Base-by-base conservation (phyloP, 805 yeast species). In the Cyberlindnera maclurae region DNA sequence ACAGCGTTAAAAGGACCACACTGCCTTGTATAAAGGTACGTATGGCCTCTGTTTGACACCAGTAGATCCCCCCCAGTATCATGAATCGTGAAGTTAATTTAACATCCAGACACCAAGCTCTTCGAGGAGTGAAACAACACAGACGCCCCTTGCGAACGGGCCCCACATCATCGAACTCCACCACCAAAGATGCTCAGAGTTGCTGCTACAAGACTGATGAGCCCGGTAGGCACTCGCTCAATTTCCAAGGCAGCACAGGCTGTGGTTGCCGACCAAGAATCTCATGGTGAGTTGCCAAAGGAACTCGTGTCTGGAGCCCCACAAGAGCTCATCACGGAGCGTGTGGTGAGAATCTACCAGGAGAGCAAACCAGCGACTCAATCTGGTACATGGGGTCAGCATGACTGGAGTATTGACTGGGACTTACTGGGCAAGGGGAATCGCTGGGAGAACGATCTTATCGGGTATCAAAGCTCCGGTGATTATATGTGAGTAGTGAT, bases 371-470 rank as follows among this genome's bases (percentile, higher is more conserved):
- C 86, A 12, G 94, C 95, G 29, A 85, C 89, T 13, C 95, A 85
- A 65, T 76, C 85, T 27, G 86, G 89, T 11, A 52, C 51, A 15
- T 49, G 53, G 46, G 63, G 49, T 26, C 59, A 62, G 41, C 64
- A 67, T 51, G 71, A 74, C 52, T 85, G 95, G 95, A 77, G 75
- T 53, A 56, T 85, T 40, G 94, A 85, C 62, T 85, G 93, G 90
- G 95, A 86, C 55, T 73, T 84, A 31, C 64, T 80, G 40, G 78
- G 78, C 33, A 76, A 79, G 54, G 85, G 82, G 16, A 77, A 85
- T 67, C 68, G 93, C 58, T 85, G 95, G 95, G 95, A 85, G 58
- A 85, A 85, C 62, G 90, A 83, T 58, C 68, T 85, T 57, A 85
- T 85, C 62, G 95, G 95, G 18, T 85, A 83, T 68, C 89, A 83